These are phyloP conservation scores for Colletotrichum chrysophilum DNA, from an alignment of 2,329 filamentous ascomycete species.

Conservation along the genomic window DNA sequence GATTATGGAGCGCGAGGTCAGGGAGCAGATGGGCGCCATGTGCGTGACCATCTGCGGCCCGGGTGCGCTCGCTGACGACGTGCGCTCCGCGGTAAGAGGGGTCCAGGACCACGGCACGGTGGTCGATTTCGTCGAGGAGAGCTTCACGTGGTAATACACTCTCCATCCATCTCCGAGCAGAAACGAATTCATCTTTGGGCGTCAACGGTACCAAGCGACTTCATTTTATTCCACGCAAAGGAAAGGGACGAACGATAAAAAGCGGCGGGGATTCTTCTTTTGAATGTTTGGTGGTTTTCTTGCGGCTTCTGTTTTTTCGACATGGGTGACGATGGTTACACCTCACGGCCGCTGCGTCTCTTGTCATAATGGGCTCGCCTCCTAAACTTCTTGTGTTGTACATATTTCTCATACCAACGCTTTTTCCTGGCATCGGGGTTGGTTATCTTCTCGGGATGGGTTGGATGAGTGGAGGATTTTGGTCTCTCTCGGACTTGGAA, in stretches of 20 bases:
- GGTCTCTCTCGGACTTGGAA: background rate
- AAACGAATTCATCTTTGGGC: constrained; percentile 12
- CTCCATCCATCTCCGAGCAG: background rate
- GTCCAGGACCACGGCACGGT: constrained; percentile 65
- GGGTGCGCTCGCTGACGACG: constrained; percentile 77
- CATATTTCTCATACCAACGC: constrained; percentile 19
- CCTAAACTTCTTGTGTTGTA: constrained; percentile 15
- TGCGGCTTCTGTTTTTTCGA: background rate
- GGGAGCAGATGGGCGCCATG: constrained; percentile 86
- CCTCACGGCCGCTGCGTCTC: constrained; percentile 1
- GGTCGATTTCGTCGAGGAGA: constrained; percentile 79
- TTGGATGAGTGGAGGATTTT: background rate
- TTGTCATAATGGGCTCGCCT: constrained; percentile 10
- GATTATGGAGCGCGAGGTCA: constrained; percentile 81
- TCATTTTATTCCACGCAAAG: background rate
- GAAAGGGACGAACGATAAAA: constrained; percentile 1
- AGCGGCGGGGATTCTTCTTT: background rate
- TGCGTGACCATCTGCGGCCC: constrained; percentile 83
- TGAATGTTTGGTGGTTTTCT: background rate
- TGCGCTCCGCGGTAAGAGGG: constrained; percentile 69
- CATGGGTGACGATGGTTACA: background rate
- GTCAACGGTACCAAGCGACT: constrained; percentile 18
- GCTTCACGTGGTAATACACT: constrained; percentile 66
- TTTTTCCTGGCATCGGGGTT: background rate
- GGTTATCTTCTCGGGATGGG: background rate